Evolutionary conservation across 345 rosid genomes (phyloP).

Genomic region (Cardamine resedifolia): DNA sequence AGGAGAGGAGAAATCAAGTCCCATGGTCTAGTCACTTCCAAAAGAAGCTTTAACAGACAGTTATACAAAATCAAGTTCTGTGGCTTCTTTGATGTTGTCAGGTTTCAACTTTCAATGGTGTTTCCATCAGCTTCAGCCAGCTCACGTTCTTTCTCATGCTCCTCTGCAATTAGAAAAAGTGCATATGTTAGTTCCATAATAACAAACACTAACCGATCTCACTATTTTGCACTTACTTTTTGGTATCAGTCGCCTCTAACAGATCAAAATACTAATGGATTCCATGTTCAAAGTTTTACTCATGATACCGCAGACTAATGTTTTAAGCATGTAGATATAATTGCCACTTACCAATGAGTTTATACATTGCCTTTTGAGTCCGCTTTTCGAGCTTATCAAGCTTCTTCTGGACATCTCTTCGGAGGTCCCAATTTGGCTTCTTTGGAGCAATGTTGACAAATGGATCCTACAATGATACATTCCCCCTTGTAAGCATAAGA

Average conservation of each 20-base stretch:
- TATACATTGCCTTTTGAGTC: constrained; percentile 74
- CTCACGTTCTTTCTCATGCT: constrained; percentile 63
- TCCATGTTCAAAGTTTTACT: background rate
- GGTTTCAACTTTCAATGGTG: constrained; percentile 36
- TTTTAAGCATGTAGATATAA: background rate
- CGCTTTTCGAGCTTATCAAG: constrained; percentile 92
- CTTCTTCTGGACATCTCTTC: constrained; percentile 94
- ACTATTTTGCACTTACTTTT: background rate
- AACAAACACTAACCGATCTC: background rate
- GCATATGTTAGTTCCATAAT: background rate
- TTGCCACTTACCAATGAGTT: constrained; percentile 71
- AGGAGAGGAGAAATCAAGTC: constrained; percentile 1
- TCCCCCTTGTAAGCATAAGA: constrained; percentile 5
- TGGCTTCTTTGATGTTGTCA: background rate
- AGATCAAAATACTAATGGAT: background rate
- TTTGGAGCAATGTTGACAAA: constrained; percentile 95
- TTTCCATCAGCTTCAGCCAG: constrained; percentile 44
- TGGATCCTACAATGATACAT: constrained; percentile 59
- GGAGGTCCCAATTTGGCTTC: constrained; percentile 96
- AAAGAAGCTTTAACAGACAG: constrained; percentile 2
- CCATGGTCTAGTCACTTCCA: constrained; percentile 5
- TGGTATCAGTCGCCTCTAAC: background rate
- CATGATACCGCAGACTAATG: background rate
- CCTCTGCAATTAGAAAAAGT: constrained; percentile 49
- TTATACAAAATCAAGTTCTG: constrained; percentile 4